phyloP scores from a whole-genome alignment of 495 filamentous ascomycete species.

The Baudoinia panamericana region DNA sequence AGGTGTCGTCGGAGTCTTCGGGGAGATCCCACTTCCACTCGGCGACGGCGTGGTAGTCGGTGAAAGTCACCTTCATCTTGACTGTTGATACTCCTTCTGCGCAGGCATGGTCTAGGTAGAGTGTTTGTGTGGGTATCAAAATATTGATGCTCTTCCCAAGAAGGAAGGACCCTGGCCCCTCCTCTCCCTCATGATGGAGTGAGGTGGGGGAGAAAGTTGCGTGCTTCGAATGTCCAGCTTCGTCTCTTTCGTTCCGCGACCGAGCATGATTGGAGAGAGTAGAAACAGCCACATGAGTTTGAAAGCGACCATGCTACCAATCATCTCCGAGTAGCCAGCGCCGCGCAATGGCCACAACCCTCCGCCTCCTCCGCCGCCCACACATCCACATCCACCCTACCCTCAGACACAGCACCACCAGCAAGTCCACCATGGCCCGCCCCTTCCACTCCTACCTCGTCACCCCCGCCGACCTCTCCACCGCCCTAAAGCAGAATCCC shows the following conservation, averaged over 20 bases:
- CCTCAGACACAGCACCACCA: slow-evolving; percentile 6
- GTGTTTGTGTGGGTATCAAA: no score
- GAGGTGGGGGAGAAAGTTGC: no score
- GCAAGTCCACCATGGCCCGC: slow-evolving; percentile 30
- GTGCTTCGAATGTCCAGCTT: no score
- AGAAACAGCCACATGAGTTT: no score
- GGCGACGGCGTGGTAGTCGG: slow-evolving; percentile 83
- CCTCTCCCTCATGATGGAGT: no score
- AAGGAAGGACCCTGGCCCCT: no score
- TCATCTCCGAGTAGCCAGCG: not conserved
- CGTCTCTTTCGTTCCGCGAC: no score
- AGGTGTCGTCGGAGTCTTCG: slow-evolving; percentile 73
- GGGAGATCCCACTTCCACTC: slow-evolving; percentile 97
- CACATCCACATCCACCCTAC: slow-evolving; percentile 7
- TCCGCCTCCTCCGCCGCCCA: slow-evolving; percentile 7
- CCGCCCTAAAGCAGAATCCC: slow-evolving; percentile 65
- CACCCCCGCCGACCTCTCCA: slow-evolving; percentile 64
- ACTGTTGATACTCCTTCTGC: no score
- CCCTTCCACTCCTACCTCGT: slow-evolving; percentile 68
- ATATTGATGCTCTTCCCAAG: no score
- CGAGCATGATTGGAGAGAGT: no score
- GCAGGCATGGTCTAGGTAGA: no score
- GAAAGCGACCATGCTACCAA: not conserved
- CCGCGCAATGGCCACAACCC: slow-evolving; percentile 6
- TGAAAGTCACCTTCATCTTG: slow-evolving; percentile 86